phyloP scores from a whole-genome alignment of 2,329 filamentous ascomycete genomes.

The Xylaria sp. region DNA sequence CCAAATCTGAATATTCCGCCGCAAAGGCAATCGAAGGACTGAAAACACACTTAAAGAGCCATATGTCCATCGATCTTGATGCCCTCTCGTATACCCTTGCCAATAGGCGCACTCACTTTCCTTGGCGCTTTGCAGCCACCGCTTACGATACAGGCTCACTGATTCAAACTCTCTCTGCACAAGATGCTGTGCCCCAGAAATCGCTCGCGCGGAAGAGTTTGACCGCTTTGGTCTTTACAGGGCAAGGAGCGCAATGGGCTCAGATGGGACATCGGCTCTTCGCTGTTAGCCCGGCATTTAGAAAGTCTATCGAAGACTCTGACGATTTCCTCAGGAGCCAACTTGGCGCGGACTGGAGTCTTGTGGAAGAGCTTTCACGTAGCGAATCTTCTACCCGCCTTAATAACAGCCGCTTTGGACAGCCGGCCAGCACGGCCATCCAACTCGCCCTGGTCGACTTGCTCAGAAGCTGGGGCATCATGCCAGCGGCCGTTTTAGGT shows the following conservation, averaged over 20 bases:
- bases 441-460: slow-evolving; percentile 34
- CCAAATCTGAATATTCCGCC: too few relatives aligned
- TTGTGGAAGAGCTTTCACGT: slow-evolving; percentile 4
- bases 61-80: too few relatives aligned
- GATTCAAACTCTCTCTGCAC: too few relatives aligned
- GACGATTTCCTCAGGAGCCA: neutral
- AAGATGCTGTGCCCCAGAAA: too few relatives aligned
- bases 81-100: too few relatives aligned
- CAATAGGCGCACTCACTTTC: too few relatives aligned
- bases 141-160: too few relatives aligned
- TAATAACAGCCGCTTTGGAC: slow-evolving; percentile 1
- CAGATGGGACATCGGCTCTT: slow-evolving; percentile 17
- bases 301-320: slow-evolving; percentile 10
- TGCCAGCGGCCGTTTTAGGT: slow-evolving; percentile 21
- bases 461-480: slow-evolving; percentile 11
- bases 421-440: slow-evolving; percentile 4
- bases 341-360: slow-evolving; percentile 22
- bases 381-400: slow-evolving; percentile 1
- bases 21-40: too few relatives aligned
- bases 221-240: slow-evolving; percentile 30
- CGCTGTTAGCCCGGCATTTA: slow-evolving; percentile 5
- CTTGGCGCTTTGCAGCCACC: too few relatives aligned
- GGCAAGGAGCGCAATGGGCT: slow-evolving; percentile 30
- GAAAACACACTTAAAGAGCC: too few relatives aligned
- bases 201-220: too few relatives aligned